Evolutionary conservation across 2,329 filamentous ascomycete genomes (phyloP).

Genomic region (Xylaria sp.): DNA sequence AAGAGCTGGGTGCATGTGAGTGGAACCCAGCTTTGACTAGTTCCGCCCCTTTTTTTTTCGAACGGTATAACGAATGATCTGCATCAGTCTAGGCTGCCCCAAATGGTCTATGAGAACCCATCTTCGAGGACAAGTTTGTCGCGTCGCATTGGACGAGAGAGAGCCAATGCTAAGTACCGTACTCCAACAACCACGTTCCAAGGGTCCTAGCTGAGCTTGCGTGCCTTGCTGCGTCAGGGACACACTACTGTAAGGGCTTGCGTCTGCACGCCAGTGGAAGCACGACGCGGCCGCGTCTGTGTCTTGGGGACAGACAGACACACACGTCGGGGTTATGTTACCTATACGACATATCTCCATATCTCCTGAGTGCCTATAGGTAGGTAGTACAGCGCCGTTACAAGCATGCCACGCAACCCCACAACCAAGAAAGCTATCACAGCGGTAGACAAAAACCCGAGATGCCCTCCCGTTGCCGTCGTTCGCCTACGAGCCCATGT

Average conservation of each 20-base stretch:
- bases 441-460: conserved; percentile 7
- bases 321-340: conserved; percentile 10
- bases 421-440: conserved; percentile 12
- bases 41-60: conserved; percentile 11
- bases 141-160: conserved; percentile 18
- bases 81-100: conserved; percentile 21
- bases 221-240: conserved; percentile 25
- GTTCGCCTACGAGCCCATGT: conserved; percentile 16
- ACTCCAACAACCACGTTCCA: conserved; percentile 27
- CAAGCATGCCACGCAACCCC: neutral
- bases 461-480: conserved; percentile 8
- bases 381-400: too few species aligned
- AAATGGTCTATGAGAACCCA: conserved; percentile 17
- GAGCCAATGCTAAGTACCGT: neutral
- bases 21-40: conserved; percentile 19
- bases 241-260: conserved; percentile 10
- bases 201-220: conserved; percentile 29
- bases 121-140: conserved; percentile 1
- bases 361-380: too few species aligned
- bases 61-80: conserved; percentile 16
- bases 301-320: neutral
- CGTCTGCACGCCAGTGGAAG: conserved; percentile 14
- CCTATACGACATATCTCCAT: neutral
- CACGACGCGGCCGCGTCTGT: conserved; percentile 21
- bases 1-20: conserved; percentile 7